These are phyloP conservation scores for Trichosporon inkin DNA, from an alignment of 1,284 basidiomycete genomes.

Conservation along the genomic window DNA sequence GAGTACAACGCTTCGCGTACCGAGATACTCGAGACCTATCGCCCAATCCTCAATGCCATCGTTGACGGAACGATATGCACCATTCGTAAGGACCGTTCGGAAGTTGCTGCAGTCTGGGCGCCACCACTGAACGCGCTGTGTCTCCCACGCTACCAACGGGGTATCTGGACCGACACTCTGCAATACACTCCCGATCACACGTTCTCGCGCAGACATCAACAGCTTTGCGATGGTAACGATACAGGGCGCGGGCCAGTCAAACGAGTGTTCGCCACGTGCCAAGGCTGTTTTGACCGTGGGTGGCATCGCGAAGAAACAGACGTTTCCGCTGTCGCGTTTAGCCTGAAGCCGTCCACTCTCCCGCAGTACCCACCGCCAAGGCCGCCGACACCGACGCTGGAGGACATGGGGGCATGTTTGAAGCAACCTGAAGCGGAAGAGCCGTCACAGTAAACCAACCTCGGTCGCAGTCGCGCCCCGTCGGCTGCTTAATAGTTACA, in stretches of 20 bases:
- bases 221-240: neutral
- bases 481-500: too few species aligned
- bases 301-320: neutral
- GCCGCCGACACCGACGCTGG: too few species aligned
- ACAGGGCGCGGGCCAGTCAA: neutral
- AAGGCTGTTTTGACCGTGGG: neutral
- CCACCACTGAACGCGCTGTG: neutral
- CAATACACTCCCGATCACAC: neutral
- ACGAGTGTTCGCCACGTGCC: neutral
- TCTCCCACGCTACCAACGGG: neutral
- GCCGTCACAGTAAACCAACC: too few species aligned
- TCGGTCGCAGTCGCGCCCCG: too few species aligned
- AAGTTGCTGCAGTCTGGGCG: neutral
- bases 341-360: neutral
- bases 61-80: neutral
- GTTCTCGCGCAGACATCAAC: neutral
- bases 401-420: too few species aligned
- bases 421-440: too few species aligned
- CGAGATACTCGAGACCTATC: too few species aligned
- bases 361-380: neutral
- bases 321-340: neutral
- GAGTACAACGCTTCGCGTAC: too few species aligned
- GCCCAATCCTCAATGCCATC: neutral
- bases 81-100: neutral
- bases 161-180: neutral